phyloP scores from a whole-genome alignment of 768 basidiomycete species.

The Gautieria morchelliformis region DNA sequence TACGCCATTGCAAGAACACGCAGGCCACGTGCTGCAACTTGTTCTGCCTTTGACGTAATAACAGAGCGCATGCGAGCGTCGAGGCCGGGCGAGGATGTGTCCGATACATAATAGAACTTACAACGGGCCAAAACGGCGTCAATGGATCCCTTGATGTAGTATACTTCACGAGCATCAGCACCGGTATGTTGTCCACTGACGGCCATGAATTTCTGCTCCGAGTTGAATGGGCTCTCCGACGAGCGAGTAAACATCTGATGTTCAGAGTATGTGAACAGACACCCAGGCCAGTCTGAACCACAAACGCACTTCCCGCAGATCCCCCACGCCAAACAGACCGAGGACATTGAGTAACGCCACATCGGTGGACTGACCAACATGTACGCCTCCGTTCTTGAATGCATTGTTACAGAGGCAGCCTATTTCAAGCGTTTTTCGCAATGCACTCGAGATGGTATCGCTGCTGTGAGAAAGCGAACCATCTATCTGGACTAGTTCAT shows the following conservation, averaged over 20 bases:
- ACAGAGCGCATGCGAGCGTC: constrained; percentile 58
- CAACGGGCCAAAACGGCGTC: constrained; percentile 81
- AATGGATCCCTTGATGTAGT: constrained; percentile 89
- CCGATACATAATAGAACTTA: constrained; percentile 81
- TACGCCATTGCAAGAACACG: constrained; percentile 91
- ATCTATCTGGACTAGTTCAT: constrained; percentile 66
- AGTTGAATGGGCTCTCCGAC: constrained; percentile 85
- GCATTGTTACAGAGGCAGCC: constrained; percentile 91
- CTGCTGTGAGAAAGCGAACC: constrained; percentile 14
- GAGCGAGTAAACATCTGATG: constrained; percentile 56
- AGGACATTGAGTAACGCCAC: constrained; percentile 83
- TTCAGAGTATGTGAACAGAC: background rate
- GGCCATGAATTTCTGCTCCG: constrained; percentile 91
- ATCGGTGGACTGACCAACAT: constrained; percentile 86
- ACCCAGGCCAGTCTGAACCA: background rate
- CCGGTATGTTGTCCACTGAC: constrained; percentile 62
- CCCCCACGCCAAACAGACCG: constrained; percentile 51
- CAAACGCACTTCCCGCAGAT: constrained; percentile 57
- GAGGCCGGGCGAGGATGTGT: constrained; percentile 77
- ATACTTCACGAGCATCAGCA: constrained; percentile 51
- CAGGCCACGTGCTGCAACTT: constrained; percentile 65
- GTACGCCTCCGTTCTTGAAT: constrained; percentile 58
- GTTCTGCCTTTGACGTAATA: constrained; percentile 62
- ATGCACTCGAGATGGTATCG: constrained; percentile 46
- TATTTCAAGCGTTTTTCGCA: constrained; percentile 68